These are phyloP conservation scores for Backusella tarrabulga DNA, from an alignment of 192 early-diverging fungal species.

Conservation along the genomic window DNA sequence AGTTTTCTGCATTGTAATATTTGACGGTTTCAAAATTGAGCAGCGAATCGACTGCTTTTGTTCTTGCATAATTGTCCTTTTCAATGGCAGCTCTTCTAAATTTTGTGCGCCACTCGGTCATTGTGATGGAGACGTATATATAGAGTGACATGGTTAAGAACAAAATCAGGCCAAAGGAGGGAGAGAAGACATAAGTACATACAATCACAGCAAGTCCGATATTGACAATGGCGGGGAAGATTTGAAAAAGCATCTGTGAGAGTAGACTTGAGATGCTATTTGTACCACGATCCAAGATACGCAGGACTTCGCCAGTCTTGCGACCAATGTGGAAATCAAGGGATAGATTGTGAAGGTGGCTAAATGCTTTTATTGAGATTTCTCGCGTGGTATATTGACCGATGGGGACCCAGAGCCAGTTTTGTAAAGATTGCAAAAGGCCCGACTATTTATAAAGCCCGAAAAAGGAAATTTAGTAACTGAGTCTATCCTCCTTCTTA, in stretches of 20 bases:
- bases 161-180: constrained; percentile 80
- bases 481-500: background rate
- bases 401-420: constrained; percentile 91
- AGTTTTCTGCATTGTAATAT: constrained; percentile 90
- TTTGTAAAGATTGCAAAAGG: constrained; percentile 76
- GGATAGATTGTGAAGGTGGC: constrained; percentile 86
- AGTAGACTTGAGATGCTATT: constrained; percentile 73
- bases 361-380: constrained; percentile 88
- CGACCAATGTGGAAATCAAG: constrained; percentile 91
- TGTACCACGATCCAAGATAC: constrained; percentile 85
- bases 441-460: constrained; percentile 42
- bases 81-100: constrained; percentile 83
- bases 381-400: constrained; percentile 90
- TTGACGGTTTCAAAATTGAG: constrained; percentile 99
- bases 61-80: constrained; percentile 82
- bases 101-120: constrained; percentile 87
- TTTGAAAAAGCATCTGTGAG: constrained; percentile 84
- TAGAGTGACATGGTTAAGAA: constrained; percentile 87
- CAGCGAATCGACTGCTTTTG: constrained; percentile 89
- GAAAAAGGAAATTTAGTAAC: constrained; percentile 16
- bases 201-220: constrained; percentile 81
- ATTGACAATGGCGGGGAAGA: constrained; percentile 86
- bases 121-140: constrained; percentile 72
- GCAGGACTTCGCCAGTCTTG: constrained; percentile 93
- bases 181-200: constrained; percentile 64